Percentiles rank a stretch among this genome's conserved stretches.
phyloP scores from a whole-genome alignment of 2,329 filamentous ascomycete species.

The Aspergillus thermomutatus region DNA sequence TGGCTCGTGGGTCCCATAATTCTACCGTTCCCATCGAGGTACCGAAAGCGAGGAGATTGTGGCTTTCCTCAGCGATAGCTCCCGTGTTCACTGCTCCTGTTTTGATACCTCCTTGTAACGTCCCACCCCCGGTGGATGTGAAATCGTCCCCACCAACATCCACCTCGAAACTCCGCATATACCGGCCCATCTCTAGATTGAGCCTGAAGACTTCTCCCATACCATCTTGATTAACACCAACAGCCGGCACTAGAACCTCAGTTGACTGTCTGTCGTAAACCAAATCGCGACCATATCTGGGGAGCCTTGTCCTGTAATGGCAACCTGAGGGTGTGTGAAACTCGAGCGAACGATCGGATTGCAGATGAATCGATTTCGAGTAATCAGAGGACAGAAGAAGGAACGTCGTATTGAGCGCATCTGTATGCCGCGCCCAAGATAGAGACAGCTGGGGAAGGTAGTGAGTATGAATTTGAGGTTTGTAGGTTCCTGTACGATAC shows the following conservation, averaged over 20 bases:
- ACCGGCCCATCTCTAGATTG: slow-evolving; percentile 86
- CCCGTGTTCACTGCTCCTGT: slow-evolving; percentile 84
- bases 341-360: slow-evolving; percentile 85
- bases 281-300: slow-evolving; percentile 86
- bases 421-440: slow-evolving; percentile 90
- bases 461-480: slow-evolving; percentile 91
- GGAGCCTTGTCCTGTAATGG: slow-evolving; percentile 85
- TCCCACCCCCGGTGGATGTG: slow-evolving; percentile 61
- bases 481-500: slow-evolving; percentile 54
- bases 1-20: slow-evolving; percentile 89
- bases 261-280: slow-evolving; percentile 77
- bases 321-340: slow-evolving; percentile 87
- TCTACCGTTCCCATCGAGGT: slow-evolving; percentile 94
- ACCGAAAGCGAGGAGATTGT: slow-evolving; percentile 88
- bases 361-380: slow-evolving; percentile 89
- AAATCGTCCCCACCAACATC: slow-evolving; percentile 84
- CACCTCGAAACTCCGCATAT: slow-evolving; percentile 90
- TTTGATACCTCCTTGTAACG: slow-evolving; percentile 81
- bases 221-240: slow-evolving; percentile 81
- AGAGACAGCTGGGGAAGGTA: slow-evolving; percentile 88
- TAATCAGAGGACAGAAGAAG: slow-evolving; percentile 85
- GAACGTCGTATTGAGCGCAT: slow-evolving; percentile 87
- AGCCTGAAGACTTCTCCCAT: slow-evolving; percentile 89
- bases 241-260: slow-evolving; percentile 81
- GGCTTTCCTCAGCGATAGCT: slow-evolving; percentile 80